Percentiles rank a stretch among this genome's conserved stretches.
These are phyloP conservation scores for Macroventuria anomochaeta DNA, from an alignment of 2,329 filamentous ascomycete genomes.

Conservation along the genomic window DNA sequence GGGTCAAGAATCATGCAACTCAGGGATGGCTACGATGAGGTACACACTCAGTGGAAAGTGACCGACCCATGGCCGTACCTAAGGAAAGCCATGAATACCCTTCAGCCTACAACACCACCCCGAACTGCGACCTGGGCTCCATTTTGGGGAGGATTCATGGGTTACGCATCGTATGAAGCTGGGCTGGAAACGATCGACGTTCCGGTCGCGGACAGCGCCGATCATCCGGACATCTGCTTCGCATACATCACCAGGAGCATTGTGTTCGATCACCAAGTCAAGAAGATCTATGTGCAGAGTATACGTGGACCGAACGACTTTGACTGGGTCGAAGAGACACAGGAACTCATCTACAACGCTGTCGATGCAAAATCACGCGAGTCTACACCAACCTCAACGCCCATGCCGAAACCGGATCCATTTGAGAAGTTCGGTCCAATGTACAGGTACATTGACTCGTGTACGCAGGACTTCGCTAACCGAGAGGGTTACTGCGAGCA, in stretches of 20 bases:
- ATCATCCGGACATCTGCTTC: slow-evolving; percentile 72
- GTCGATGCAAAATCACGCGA: slow-evolving; percentile 37
- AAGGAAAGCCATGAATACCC: slow-evolving; percentile 47
- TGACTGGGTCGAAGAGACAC: slow-evolving; percentile 55
- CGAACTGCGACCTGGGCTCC: slow-evolving; percentile 52
- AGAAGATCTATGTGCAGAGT: slow-evolving; percentile 70
- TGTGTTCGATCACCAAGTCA: slow-evolving; percentile 73
- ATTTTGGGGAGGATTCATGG: slow-evolving; percentile 85
- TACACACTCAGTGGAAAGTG: slow-evolving; percentile 36
- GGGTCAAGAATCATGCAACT: slow-evolving; percentile 36
- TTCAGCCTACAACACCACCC: slow-evolving; percentile 39
- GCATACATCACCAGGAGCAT: slow-evolving; percentile 79
- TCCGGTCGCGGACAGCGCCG: slow-evolving; percentile 46
- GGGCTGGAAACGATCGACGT: slow-evolving; percentile 69
- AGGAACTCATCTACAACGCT: slow-evolving; percentile 40
- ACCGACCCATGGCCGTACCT: slow-evolving; percentile 51
- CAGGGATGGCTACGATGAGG: slow-evolving; percentile 35
- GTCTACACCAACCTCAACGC: slow-evolving; percentile 38
- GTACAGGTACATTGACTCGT: slow-evolving; percentile 38
- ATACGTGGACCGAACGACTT: slow-evolving; percentile 56
- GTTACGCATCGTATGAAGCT: slow-evolving; percentile 84
- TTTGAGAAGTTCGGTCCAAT: slow-evolving; percentile 40
- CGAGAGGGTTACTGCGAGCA: slow-evolving; percentile 65
- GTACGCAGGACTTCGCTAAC: slow-evolving; percentile 19
- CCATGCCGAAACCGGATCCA: slow-evolving; percentile 33